Conservation (phyloP, 495 filamentous ascomycete species). For the Penicillium maclennaniae region DNA sequence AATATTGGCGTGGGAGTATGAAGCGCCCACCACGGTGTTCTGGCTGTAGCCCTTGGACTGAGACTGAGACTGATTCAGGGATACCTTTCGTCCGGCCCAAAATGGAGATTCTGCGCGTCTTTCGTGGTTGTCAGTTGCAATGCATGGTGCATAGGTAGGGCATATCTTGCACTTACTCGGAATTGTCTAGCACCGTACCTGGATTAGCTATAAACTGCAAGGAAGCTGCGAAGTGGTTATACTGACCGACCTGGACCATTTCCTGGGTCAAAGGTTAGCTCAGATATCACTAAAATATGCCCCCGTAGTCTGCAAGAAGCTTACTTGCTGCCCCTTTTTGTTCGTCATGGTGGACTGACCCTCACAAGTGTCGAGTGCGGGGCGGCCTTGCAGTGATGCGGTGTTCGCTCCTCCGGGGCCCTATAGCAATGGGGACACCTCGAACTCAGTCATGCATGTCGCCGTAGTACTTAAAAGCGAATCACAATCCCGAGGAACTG, state of each 20-base stretch:
- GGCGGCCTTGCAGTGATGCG: conserved; percentile 13
- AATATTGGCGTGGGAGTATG: conserved; percentile 95
- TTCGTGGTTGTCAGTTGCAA: conserved; percentile 1
- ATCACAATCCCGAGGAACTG: neutral
- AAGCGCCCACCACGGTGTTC: conserved; percentile 83
- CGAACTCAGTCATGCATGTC: conserved; percentile 13
- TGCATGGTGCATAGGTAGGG: neutral
- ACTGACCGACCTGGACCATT: conserved; percentile 99
- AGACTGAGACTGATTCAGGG: conserved; percentile 38
- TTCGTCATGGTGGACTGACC: conserved; percentile 38
- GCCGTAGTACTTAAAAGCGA: neutral
- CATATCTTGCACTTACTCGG: conserved; percentile 43
- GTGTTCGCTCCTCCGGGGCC: conserved; percentile 14
- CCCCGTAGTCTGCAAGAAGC: conserved; percentile 18
- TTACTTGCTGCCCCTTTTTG: conserved; percentile 75
- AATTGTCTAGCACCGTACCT: conserved; percentile 35
- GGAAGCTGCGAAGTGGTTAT: conserved; percentile 28
- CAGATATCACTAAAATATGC: neutral
- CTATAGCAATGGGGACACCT: neutral
- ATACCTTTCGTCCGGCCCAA: conserved; percentile 64
- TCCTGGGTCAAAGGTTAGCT: conserved; percentile 56
- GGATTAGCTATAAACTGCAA: conserved; percentile 25
- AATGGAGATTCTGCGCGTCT: conserved; percentile 81
- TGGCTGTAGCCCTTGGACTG: conserved; percentile 56
- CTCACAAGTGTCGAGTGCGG: conserved; percentile 26